These are phyloP conservation scores for Ceratopteris richardii DNA, from an alignment of 75 land plant genomes.

Conservation along the genomic window DNA sequence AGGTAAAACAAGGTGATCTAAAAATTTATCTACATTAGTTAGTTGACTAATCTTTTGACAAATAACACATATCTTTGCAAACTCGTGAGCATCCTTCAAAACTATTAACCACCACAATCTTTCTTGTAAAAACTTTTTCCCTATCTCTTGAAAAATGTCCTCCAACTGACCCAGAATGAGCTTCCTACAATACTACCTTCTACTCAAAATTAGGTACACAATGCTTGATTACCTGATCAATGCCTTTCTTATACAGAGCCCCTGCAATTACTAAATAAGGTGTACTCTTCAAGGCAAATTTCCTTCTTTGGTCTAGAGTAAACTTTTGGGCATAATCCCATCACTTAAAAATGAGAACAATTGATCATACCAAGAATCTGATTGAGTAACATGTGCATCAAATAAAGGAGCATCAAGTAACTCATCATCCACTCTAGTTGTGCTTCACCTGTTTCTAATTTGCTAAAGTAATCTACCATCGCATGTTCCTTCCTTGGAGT, in stretches of 20 bases:
- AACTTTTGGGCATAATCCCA: not conserved
- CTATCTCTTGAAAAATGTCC: not conserved
- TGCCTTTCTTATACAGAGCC: not conserved
- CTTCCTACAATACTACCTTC: not conserved
- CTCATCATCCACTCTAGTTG: not conserved
- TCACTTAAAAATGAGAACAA: not conserved
- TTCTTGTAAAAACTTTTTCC: no score
- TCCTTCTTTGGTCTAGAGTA: not conserved
- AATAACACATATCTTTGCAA: no score
- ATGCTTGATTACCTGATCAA: not conserved
- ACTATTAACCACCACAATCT: no score
- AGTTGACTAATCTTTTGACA: no score
- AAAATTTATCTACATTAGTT: no score
- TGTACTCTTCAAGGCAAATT: not conserved
- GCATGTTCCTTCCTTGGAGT: not conserved
- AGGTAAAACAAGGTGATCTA: no score
- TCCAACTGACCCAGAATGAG: not conserved
- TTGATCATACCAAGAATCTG: not conserved
- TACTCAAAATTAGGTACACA: not conserved
- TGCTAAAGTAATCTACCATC: not conserved
- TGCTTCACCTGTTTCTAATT: not conserved
- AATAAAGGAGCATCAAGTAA: conserved; percentile 6
- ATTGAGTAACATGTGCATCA: not conserved
- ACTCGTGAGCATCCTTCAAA: no score
- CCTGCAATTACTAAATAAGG: conserved; percentile 1